Conservation (phyloP, 176 grass and related monocot genomes). For the Microstegium vimineum region DNA sequence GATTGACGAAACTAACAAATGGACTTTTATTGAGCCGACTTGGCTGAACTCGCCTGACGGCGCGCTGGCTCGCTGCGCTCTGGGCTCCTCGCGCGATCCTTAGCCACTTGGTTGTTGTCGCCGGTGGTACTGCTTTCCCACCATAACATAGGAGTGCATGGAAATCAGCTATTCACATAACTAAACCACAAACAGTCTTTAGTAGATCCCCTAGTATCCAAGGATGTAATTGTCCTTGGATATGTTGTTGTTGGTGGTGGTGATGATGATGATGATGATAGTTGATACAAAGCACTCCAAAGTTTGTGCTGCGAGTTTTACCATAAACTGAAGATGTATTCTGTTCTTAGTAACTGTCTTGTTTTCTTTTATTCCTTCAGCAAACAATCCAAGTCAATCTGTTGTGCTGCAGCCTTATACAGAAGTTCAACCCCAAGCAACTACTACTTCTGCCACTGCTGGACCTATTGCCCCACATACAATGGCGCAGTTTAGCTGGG, state of each 20-base stretch:
- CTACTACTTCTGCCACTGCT: conserved; percentile 11
- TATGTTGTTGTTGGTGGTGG: not conserved
- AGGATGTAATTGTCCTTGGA: no score
- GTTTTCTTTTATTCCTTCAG: conserved; percentile 43
- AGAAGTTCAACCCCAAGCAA: conserved; percentile 33
- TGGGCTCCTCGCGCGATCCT: no score
- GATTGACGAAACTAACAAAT: no score
- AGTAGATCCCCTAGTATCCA: not conserved
- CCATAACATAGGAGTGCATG: not conserved
- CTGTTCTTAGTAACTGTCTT: conserved; percentile 10
- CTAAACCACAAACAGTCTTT: not conserved
- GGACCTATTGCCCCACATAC: conserved; percentile 19
- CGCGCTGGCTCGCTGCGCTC: no score
- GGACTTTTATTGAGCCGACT: no score
- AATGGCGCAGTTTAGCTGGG: conserved; percentile 51
- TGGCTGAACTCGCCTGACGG: no score
- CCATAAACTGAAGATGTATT: not conserved
- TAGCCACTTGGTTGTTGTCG: no score
- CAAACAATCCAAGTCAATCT: conserved; percentile 39
- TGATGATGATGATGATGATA: not conserved
- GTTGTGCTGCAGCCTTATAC: conserved; percentile 31
- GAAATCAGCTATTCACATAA: not conserved
- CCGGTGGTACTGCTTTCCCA: no score
- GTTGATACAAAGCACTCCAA: not conserved
- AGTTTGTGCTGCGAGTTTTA: not conserved